Percentiles rank a stretch among this genome's conserved stretches.
phyloP scores from a whole-genome alignment of 176 grass and related monocot genomes.

The Microstegium vimineum region DNA sequence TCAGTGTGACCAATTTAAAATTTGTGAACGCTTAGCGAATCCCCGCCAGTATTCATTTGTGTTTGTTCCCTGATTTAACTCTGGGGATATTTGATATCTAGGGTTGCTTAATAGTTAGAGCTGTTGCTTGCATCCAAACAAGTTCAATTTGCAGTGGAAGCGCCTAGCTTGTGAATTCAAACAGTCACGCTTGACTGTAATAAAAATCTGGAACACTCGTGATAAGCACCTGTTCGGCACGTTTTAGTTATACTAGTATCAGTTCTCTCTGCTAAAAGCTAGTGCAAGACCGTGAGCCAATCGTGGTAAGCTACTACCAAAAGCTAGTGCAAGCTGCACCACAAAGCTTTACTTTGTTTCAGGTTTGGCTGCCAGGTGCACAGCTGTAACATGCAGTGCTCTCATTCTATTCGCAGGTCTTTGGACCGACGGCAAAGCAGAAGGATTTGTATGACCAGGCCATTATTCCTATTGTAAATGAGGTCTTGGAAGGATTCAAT shows the following conservation, averaged over 20 bases:
- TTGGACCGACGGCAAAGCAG: conserved; percentile 78
- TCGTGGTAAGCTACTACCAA: background rate
- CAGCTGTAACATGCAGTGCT: background rate
- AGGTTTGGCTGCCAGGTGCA: background rate
- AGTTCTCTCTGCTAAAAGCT: background rate
- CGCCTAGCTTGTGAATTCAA: background rate
- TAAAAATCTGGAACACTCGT: background rate
- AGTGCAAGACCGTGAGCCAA: background rate
- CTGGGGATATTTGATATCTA: background rate
- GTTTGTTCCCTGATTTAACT: background rate
- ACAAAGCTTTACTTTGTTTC: background rate
- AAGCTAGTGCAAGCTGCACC: background rate
- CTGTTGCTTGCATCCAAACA: background rate
- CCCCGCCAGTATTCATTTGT: background rate
- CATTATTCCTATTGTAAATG: conserved; percentile 92
- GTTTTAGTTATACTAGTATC: background rate
- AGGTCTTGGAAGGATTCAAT: conserved; percentile 94
- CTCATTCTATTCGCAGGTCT: conserved; percentile 46
- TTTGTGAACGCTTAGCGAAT: no score
- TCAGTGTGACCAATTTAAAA: background rate
- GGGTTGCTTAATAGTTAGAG: background rate
- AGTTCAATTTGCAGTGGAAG: background rate
- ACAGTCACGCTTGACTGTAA: background rate
- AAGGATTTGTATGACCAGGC: conserved; percentile 87
- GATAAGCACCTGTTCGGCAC: background rate